Base-by-base conservation (phyloP, 2,329 filamentous ascomycete species). In the Aureobasidium sp. region DNA sequence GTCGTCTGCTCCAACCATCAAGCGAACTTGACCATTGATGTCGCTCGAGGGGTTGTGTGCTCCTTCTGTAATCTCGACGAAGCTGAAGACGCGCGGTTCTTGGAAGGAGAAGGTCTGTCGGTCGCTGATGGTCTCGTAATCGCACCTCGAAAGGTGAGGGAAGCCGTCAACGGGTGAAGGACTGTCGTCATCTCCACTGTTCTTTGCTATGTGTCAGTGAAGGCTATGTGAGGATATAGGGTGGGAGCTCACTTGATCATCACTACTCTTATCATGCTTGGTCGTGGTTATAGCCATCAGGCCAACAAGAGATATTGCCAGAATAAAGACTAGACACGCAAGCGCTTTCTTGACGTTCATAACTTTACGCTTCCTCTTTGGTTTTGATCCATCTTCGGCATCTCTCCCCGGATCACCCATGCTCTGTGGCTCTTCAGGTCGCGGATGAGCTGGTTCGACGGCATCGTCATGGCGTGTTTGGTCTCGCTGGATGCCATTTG, bases 11-110 rank as follows among this genome's bases (percentile, higher is more conserved):
- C 73, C 75, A 44, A 69, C 66, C n/a, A 69, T 65, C 37, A 78
- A 66, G 45, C 70, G 70, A 27, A 78, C 68, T 63, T 68, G 74
- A 16, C 76, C 76, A 25, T 67, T 66, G 16, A 77, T 69, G 21
- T 69, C 49, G n/a, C 64, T 63, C 10, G 63, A 47, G 10, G 68
- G 58, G 32, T 57, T 59, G 7, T 60, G 62, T 30, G 64, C 63
- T n/a, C 61, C 54, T n/a, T 68, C 65, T 29, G 71, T 66, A 6
- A 66, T 48, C 53, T 73, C 70, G 3, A 65, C 42, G 50, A 65
- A 57, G 15, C 57, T 61, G 27, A 63, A 63, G 16, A 15, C 36
- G 2, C 25, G 29, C 8, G 39, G 47, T 3, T 39, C 8, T 3
- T 44, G 5, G 34, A 63, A 63, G 9, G 44, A 21, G 48, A 52